Base-by-base conservation (phyloP, 2,329 filamentous ascomycete species). In the Monilinia vaccinii-corymbosi region DNA sequence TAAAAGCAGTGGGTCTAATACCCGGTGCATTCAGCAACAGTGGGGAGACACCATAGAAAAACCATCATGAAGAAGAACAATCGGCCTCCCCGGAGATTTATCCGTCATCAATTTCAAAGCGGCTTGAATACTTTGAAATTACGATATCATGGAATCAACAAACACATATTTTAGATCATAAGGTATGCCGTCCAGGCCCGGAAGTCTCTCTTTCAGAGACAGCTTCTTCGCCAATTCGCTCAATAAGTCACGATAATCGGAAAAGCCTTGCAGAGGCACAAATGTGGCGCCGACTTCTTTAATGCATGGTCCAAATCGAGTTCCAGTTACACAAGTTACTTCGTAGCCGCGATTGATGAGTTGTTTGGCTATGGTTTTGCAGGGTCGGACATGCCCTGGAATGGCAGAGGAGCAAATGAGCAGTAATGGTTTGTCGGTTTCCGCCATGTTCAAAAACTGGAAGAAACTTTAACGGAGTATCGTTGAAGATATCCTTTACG, bases 241-340 rank as follows among this genome's bases (percentile, higher is more conserved):
- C 9, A 32, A 32, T 4, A 47, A 5, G 28, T 51, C 56, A 10
- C 66, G 62, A 7, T 65, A 61, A 25, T 71, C 67, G 31, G 66
- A 61, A 1, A 52, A 28, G 13, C 62, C 65, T 13, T 44, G 28
- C 13, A 72, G 62, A 1, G 71, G 65, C n/a, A 74, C 65, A 61
- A 74, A 76, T 1, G 66, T 68, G 4, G 74, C 74, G 0, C 77
- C 77, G 3, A 71, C 71, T 1, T 63, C 64, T 51, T 72, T 71
- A 51, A 77, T 67, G 11, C 68, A 60, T 4, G 66, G 57, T 50
- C 74, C 67, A 62, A 73, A 77, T 11, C 70, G 61, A 0, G 69
- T 63, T 1, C 73, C 75, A 5, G 70, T 70, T n/a, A 79, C 69
- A 63, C 78, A 76, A 2, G 72, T 75, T 4, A 77, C 68, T 4